Evolutionary conservation across 768 basidiomycete genomes (phyloP), one percentile per base, ranked within the genome.

Genomic region (Tricholoma hemisulphureum): DNA sequence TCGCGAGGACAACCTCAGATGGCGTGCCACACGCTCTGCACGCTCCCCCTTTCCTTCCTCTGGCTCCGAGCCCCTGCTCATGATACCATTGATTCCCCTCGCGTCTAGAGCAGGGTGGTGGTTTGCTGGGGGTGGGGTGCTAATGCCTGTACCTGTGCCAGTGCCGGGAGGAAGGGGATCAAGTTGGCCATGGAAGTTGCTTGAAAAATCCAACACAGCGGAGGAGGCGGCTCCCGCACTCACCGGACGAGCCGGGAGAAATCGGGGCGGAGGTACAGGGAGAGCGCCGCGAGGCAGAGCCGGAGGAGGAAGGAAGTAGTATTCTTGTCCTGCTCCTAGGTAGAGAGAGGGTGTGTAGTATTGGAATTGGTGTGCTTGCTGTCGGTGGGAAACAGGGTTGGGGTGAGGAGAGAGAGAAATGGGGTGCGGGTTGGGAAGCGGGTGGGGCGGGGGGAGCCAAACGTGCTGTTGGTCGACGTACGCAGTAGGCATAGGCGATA

Each of bases 11-110:
- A 78, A 68, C 50, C 81, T 80, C 9, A 89, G 71, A 60, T 88
- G 86, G 46, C 80, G 81, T 23, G 87, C 71, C 41, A 86, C 77
- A 11, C 85, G 79, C 3, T 80, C 77, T 18, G 86, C 82, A 16
- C 80, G 80, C 56, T 81, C 79, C 37, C 86, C 88, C 65, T 85
- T 85, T 32, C 84, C 83, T 63, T 83, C 82, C 70, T 84, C 78
- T 4, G 77, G 72, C 48, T 79, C 80, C 20, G 16, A 11, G 31
- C 11, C 26, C n/a, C 46, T 21, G 13, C n/a, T 43, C 11, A 11
- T 13, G 18, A 41, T 41, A 43, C 20, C 21, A 23, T 23, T 23
- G 6, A 23, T 26, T 16, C 16, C n/a, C n/a, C n/a, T 21, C 23
- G 23, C 23, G 18, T 46, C 46, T 6, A 18, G 5, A 7, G 46